phyloP scores from a whole-genome alignment of 2,329 filamentous ascomycete genomes.

The Xylariaceae sp. region DNA sequence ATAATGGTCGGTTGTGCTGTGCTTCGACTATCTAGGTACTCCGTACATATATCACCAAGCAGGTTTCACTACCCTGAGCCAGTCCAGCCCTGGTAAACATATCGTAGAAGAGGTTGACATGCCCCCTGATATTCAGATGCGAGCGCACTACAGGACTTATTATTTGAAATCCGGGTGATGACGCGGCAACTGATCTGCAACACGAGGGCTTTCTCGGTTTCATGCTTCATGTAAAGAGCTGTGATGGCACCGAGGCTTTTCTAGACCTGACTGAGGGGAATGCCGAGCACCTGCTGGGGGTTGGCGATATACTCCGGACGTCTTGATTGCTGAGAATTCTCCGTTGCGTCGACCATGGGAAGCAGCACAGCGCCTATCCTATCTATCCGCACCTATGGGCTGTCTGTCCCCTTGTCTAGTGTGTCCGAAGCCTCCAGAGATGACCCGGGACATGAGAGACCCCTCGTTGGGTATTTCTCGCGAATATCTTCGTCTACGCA shows the following conservation, averaged over 20 bases:
- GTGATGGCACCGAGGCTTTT: constrained; percentile 9
- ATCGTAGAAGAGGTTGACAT: neutral
- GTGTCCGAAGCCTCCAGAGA: no score
- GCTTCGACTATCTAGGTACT: neutral
- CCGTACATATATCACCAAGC: neutral
- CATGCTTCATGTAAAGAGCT: constrained; percentile 16
- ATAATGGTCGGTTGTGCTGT: neutral
- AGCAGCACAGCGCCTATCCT: no score
- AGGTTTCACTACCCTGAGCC: neutral
- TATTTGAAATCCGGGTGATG: constrained; percentile 4
- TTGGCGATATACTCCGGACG: neutral
- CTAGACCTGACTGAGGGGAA: constrained; percentile 3
- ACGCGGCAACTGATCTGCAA: constrained; percentile 10
- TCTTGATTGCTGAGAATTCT: neutral
- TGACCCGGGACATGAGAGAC: no score
- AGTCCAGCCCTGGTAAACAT: neutral
- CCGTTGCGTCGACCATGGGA: no score
- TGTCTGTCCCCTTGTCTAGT: no score
- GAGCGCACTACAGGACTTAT: neutral
- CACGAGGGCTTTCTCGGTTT: constrained; percentile 6
- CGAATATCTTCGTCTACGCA: neutral
- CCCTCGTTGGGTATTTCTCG: no score
- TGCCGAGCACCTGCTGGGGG: constrained; percentile 2
- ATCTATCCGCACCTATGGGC: no score
- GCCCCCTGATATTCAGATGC: neutral